These are phyloP conservation scores for Albophoma yamanashiensis DNA, from an alignment of 2,329 filamentous ascomycete species.

Conservation along the genomic window DNA sequence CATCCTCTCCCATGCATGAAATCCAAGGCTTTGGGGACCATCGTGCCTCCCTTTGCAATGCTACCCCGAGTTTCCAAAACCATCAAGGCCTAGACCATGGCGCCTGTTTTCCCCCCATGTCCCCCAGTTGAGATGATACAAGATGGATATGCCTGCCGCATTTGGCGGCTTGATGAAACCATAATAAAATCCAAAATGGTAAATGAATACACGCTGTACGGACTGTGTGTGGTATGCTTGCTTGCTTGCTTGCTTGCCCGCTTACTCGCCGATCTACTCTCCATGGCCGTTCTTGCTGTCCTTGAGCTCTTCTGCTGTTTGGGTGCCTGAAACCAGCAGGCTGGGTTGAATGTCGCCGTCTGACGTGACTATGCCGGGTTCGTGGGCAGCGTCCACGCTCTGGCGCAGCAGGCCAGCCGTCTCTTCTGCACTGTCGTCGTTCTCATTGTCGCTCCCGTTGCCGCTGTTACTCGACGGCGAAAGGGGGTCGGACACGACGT, in stretches of 20 bases:
- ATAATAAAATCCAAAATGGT: constrained; percentile 5
- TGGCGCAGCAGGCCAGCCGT: constrained; percentile 32
- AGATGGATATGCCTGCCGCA: neutral
- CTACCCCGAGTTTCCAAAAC: neutral
- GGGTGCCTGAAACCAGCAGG: constrained; percentile 12
- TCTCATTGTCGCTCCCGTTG: constrained; percentile 30
- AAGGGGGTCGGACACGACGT: constrained; percentile 19
- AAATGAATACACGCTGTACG: constrained; percentile 6
- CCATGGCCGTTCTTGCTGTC: neutral
- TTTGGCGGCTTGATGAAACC: neutral
- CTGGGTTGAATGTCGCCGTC: constrained; percentile 30
- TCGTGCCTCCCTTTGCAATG: neutral
- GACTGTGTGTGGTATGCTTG: neutral
- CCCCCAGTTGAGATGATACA: neutral
- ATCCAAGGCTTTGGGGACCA: neutral
- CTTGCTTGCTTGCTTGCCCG: neutral
- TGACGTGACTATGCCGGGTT: constrained; percentile 20
- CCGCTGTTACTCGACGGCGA: constrained; percentile 25
- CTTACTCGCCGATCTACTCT: neutral
- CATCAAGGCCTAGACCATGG: neutral
- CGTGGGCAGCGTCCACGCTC: constrained; percentile 23
- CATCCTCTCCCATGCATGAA: neutral
- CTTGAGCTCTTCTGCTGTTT: constrained; percentile 1
- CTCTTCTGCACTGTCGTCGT: constrained; percentile 33
- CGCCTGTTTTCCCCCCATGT: neutral